phyloP scores from a whole-genome alignment of 179 eudicot species.

The Kewa caespitosa region DNA sequence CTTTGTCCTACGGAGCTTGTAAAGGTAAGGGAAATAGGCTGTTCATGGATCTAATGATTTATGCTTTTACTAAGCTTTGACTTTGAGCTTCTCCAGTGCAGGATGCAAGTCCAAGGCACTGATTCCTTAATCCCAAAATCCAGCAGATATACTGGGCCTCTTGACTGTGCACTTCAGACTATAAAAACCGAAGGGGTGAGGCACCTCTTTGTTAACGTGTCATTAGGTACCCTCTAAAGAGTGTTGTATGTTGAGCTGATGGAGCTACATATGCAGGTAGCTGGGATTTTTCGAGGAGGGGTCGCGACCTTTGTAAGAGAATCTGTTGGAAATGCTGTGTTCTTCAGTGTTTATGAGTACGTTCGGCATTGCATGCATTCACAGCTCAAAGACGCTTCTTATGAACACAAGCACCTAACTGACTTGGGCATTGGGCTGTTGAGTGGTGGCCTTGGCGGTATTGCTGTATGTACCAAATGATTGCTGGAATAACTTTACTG shows the following conservation, averaged over 20 bases:
- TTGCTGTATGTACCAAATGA: slow-evolving; percentile 56
- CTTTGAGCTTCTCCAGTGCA: slow-evolving; percentile 72
- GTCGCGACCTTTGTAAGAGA: slow-evolving; percentile 74
- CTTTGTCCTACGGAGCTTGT: slow-evolving; percentile 83
- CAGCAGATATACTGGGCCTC: slow-evolving; percentile 57
- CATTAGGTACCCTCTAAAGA: slow-evolving; percentile 8
- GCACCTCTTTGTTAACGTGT: not conserved
- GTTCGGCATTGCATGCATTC: slow-evolving; percentile 58
- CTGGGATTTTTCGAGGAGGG: slow-evolving; percentile 89
- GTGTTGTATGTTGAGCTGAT: slow-evolving; percentile 25
- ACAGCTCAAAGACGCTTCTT: slow-evolving; percentile 49
- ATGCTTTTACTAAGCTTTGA: slow-evolving; percentile 34
- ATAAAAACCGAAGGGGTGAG: slow-evolving; percentile 82
- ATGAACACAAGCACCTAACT: slow-evolving; percentile 39
- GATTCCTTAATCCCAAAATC: slow-evolving; percentile 64
- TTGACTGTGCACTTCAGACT: slow-evolving; percentile 79
- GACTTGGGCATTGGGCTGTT: slow-evolving; percentile 78
- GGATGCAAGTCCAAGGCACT: slow-evolving; percentile 96
- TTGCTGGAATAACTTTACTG: not conserved
- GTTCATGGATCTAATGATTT: slow-evolving; percentile 14
- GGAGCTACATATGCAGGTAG: slow-evolving; percentile 47
- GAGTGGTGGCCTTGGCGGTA: slow-evolving; percentile 87
- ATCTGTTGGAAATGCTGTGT: slow-evolving; percentile 78
- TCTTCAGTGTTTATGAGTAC: slow-evolving; percentile 79
- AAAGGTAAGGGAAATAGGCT: slow-evolving; percentile 46